Conservation (phyloP, 2,329 filamentous ascomycete species). For the Lojkania enalia region DNA sequence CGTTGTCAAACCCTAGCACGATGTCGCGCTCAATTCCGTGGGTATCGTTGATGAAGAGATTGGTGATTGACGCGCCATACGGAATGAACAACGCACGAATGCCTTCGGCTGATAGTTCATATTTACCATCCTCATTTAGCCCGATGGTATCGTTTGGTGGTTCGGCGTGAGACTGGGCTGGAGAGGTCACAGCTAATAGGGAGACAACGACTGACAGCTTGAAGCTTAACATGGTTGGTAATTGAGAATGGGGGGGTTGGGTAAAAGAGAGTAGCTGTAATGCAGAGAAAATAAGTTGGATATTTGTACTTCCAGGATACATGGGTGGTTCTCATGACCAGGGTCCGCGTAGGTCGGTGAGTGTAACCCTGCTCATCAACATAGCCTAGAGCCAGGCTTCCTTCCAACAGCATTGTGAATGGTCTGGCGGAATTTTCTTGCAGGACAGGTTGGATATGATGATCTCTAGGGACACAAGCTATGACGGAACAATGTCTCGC, state of each 20-base stretch:
- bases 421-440: conserved; percentile 21
- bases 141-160: conserved; percentile 26
- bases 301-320: conserved; percentile 15
- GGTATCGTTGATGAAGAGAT: conserved; percentile 71
- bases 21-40: conserved; percentile 71
- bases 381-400: conserved; percentile 14
- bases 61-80: conserved; percentile 73
- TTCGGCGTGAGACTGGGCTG: conserved; percentile 28
- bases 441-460: conserved; percentile 20
- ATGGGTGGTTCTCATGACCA: conserved; percentile 22
- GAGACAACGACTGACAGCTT: conserved; percentile 25
- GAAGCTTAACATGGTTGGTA: conserved; percentile 18
- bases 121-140: conserved; percentile 59
- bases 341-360: conserved; percentile 15
- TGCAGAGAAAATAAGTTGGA: conserved; percentile 12
- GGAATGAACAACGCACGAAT: conserved; percentile 72
- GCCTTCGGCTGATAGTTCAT: conserved; percentile 68
- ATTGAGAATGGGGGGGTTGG: neutral
- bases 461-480: conserved; percentile 31
- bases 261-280: conserved; percentile 15
- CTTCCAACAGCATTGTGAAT: neutral
- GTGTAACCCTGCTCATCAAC: conserved; percentile 12
- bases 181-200: conserved; percentile 29
- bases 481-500: conserved; percentile 21
- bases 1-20: conserved; percentile 76